phyloP scores from a whole-genome alignment of 2,329 filamentous ascomycete genomes.

The Diaporthe citriasiana region DNA sequence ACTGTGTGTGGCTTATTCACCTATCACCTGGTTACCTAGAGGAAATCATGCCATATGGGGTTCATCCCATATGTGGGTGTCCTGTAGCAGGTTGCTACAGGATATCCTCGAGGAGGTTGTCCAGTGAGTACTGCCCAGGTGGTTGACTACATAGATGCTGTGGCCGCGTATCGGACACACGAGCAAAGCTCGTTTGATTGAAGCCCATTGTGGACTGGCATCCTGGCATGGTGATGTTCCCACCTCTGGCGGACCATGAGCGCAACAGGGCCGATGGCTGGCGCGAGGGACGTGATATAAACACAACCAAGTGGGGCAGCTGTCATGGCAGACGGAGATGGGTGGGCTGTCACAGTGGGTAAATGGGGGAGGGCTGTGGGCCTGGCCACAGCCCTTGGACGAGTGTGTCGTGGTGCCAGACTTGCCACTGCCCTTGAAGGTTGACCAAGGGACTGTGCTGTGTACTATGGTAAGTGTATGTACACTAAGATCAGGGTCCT shows the following conservation, averaged over 20 bases:
- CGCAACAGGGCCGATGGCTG: constrained; percentile 7
- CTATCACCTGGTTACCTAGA: no score
- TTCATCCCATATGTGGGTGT: no score
- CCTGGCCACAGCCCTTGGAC: constrained; percentile 16
- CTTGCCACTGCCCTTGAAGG: neutral
- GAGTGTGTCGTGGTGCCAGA: constrained; percentile 25
- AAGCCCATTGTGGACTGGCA: neutral
- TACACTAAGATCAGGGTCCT: no score
- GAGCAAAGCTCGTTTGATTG: neutral
- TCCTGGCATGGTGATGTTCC: neutral
- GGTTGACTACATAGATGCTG: neutral
- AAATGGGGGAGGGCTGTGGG: constrained; percentile 3
- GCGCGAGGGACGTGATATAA: neutral
- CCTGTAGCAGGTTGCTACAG: no score
- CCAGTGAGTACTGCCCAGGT: neutral
- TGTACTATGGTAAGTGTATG: no score
- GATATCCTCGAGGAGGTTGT: neutral
- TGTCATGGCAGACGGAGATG: constrained; percentile 24
- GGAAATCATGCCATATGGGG: no score
- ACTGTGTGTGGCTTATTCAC: no score
- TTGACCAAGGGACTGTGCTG: neutral
- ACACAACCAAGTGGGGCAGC: constrained; percentile 9
- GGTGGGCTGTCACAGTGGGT: constrained; percentile 8
- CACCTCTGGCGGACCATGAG: constrained; percentile 12
- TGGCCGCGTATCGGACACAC: neutral